Conservation (phyloP, 2,329 filamentous ascomycete genomes). For the Orbilia javanica region DNA sequence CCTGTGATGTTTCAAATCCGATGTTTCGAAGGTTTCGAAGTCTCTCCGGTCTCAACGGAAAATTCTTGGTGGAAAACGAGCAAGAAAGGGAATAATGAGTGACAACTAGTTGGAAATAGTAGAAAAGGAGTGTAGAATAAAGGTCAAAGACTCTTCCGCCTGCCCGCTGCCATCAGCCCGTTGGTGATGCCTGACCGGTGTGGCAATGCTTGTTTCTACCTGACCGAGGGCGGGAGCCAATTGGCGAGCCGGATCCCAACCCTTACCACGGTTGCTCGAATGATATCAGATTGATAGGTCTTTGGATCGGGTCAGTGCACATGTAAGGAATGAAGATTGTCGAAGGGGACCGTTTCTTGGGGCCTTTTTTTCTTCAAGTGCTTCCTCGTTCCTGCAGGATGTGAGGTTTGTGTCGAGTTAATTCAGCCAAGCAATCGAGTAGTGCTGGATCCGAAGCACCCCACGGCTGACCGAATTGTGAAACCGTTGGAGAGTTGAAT, state of each 20-base stretch:
- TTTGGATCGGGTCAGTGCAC: constrained; percentile 34
- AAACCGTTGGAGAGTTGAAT: constrained; percentile 27
- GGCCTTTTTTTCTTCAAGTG: constrained; percentile 18
- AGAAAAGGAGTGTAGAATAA: constrained; percentile 32
- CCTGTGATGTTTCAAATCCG: constrained; percentile 43
- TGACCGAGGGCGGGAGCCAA: constrained; percentile 28
- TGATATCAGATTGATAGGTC: constrained; percentile 22
- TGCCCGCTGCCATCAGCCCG: constrained; percentile 47
- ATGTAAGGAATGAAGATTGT: constrained; percentile 21
- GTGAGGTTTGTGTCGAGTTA: constrained; percentile 31
- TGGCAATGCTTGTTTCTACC: constrained; percentile 27
- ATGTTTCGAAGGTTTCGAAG: constrained; percentile 43
- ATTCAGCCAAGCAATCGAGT: constrained; percentile 17
- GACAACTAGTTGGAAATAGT: constrained; percentile 55
- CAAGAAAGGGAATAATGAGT: constrained; percentile 37
- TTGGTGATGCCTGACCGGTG: constrained; percentile 32
- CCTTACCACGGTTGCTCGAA: constrained; percentile 37
- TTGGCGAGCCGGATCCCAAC: constrained; percentile 23
- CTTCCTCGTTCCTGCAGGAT: constrained; percentile 23
- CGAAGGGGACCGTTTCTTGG: constrained; percentile 26
- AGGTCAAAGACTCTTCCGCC: constrained; percentile 33
- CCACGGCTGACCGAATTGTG: constrained; percentile 35
- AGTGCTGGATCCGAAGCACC: constrained; percentile 8
- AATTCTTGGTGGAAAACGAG: constrained; percentile 26
- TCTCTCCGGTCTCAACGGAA: constrained; percentile 32